Percentiles rank a stretch among this genome's conserved stretches.
phyloP scores from a whole-genome alignment of 2,329 filamentous ascomycete species.

The Penicillium janthinellum region DNA sequence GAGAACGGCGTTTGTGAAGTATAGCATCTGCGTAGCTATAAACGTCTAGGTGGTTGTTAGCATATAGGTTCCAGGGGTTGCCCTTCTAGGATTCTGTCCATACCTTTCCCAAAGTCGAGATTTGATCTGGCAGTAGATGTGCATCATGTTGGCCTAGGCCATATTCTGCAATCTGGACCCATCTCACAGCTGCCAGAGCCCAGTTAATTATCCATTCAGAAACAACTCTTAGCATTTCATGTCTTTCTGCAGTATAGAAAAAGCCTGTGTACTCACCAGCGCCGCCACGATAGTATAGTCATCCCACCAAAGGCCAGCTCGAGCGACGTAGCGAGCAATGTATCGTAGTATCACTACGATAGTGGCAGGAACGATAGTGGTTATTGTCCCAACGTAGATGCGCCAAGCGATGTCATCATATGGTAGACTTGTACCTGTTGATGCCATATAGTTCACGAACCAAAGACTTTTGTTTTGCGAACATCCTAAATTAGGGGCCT shows the following conservation, averaged over 20 bases:
- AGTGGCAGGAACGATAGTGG: slow-evolving; percentile 30
- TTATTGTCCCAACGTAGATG: slow-evolving; percentile 29
- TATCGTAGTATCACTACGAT: slow-evolving; percentile 27
- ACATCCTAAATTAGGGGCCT: too few relatives aligned
- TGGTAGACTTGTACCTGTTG: background rate
- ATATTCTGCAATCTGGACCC: slow-evolving; percentile 20
- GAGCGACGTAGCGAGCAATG: slow-evolving; percentile 22
- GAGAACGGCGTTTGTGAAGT: slow-evolving; percentile 28
- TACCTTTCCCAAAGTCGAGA: slow-evolving; percentile 26
- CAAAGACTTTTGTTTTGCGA: too few relatives aligned
- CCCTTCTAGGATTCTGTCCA: background rate
- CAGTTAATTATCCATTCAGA: slow-evolving; percentile 21
- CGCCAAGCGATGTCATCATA: slow-evolving; percentile 21
- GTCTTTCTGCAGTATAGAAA: too few relatives aligned
- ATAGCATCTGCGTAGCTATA: slow-evolving; percentile 27
- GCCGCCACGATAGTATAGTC: slow-evolving; percentile 31
- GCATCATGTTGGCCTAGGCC: slow-evolving; percentile 22
- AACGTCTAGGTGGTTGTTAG: slow-evolving; percentile 22
- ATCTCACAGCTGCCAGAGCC: slow-evolving; percentile 25
- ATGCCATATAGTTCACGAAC: slow-evolving; percentile 7
- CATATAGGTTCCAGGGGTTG: background rate
- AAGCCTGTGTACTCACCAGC: slow-evolving; percentile 19
- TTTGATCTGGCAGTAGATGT: slow-evolving; percentile 14
- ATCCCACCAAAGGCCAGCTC: slow-evolving; percentile 33
- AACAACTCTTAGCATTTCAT: background rate